phyloP scores from a whole-genome alignment of 108 stramenopile genomes.

The Craspedostauros australis region DNA sequence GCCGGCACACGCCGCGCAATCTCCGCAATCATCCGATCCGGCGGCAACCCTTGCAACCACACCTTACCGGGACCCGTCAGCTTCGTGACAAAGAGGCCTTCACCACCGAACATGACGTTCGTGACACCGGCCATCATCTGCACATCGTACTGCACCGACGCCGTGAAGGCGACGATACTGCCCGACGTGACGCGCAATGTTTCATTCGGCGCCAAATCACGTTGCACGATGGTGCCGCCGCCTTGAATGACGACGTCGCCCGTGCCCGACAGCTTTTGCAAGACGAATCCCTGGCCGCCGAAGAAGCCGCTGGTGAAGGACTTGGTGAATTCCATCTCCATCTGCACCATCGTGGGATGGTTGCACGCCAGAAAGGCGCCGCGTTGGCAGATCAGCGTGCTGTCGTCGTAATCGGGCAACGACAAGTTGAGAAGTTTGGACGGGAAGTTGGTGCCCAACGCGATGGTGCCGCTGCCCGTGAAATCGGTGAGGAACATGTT shows the following conservation, averaged over 20 bases:
- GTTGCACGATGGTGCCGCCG: constrained; percentile 56
- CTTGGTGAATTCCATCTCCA: constrained; percentile 79
- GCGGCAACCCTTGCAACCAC: constrained; percentile 86
- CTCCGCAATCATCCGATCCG: constrained; percentile 86
- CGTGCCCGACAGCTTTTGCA: constrained; percentile 67
- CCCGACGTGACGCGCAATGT: constrained; percentile 74
- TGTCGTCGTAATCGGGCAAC: constrained; percentile 61
- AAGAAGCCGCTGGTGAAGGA: constrained; percentile 74
- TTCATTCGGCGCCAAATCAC: constrained; percentile 73
- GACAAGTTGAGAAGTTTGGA: constrained; percentile 71
- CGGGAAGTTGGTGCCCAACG: constrained; percentile 82
- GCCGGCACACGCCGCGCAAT: constrained; percentile 78
- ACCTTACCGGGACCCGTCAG: constrained; percentile 69
- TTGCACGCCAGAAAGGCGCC: constrained; percentile 83
- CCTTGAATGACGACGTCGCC: constrained; percentile 85
- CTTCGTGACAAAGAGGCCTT: constrained; percentile 81
- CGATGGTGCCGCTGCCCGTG: constrained; percentile 50
- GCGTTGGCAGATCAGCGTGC: constrained; percentile 67
- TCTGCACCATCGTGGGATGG: constrained; percentile 61
- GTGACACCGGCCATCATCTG: constrained; percentile 77
- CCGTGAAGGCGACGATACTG: constrained; percentile 69
- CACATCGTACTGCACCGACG: constrained; percentile 70
- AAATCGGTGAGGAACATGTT: constrained; percentile 85
- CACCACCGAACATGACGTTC: constrained; percentile 88
- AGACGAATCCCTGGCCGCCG: constrained; percentile 88